These are phyloP conservation scores for Coniochaeta sp. DNA, from an alignment of 2,329 filamentous ascomycete species.

Conservation along the genomic window DNA sequence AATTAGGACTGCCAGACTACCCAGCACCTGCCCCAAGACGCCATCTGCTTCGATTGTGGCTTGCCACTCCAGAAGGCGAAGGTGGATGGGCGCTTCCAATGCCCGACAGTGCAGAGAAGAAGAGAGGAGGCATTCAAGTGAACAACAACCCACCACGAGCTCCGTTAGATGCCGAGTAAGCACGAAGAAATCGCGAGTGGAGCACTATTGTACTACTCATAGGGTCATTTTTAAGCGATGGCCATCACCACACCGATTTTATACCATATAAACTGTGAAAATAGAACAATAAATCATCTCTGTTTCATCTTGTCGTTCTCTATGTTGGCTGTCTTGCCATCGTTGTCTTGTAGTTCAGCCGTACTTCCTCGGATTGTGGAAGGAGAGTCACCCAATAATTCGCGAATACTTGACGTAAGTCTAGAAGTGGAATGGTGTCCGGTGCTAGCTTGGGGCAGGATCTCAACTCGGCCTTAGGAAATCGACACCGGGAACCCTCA, in stretches of 20 bases:
- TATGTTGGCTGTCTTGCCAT: too few relatives aligned
- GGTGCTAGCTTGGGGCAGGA: too few relatives aligned
- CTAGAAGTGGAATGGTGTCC: too few relatives aligned
- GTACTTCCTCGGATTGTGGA: too few relatives aligned
- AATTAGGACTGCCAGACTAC: slow-evolving; percentile 27
- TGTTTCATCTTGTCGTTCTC: too few relatives aligned
- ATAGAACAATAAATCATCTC: too few relatives aligned
- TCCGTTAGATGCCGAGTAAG: slow-evolving; percentile 68
- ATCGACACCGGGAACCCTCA: too few relatives aligned
- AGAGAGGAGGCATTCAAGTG: slow-evolving; percentile 83
- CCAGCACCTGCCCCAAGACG: slow-evolving; percentile 61
- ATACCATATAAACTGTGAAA: neutral
- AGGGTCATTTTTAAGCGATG: neutral
- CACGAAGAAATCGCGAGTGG: neutral
- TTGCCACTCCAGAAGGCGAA: slow-evolving; percentile 72
- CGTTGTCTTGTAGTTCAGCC: too few relatives aligned
- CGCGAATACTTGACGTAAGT: too few relatives aligned
- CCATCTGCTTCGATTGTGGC: slow-evolving; percentile 78
- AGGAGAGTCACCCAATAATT: too few relatives aligned
- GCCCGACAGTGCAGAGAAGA: slow-evolving; percentile 73
- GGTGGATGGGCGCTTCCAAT: slow-evolving; percentile 83
- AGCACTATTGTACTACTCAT: neutral
- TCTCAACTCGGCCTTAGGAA: too few relatives aligned
- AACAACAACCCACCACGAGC: slow-evolving; percentile 69
- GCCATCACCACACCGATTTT: too few relatives aligned